Evolutionary conservation across 164 flowering plant genomes (phyloP).

Genomic region (Cinnamomum micranthum): DNA sequence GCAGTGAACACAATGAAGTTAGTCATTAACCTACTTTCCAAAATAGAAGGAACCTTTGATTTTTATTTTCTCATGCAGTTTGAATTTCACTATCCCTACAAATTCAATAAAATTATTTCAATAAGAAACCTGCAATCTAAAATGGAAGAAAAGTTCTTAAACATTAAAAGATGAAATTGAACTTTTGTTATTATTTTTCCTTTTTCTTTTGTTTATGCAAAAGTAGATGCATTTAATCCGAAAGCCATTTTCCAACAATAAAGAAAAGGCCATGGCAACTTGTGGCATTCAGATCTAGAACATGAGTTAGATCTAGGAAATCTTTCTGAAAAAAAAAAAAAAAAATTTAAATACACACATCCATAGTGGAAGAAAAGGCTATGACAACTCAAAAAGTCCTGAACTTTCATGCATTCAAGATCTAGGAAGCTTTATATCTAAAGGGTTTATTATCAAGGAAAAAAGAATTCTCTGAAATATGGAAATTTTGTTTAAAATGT

Average conservation of each 20-base stretch:
- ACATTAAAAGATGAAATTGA: neutral
- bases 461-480: neutral
- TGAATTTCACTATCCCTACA: neutral
- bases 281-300: neutral
- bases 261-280: neutral
- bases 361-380: neutral
- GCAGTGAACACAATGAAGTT: slow-evolving; percentile 16
- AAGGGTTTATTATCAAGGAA: neutral
- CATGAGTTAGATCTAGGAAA: neutral
- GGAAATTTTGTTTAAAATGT: neutral
- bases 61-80: neutral
- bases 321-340: neutral
- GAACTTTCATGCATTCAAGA: neutral
- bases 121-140: neutral
- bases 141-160: neutral
- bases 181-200: neutral
- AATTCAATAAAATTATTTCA: neutral
- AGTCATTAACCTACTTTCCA: slow-evolving; percentile 7
- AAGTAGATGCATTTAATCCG: neutral
- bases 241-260: neutral
- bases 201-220: too few relatives aligned
- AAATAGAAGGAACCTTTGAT: neutral
- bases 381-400: neutral
- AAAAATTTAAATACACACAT: too few relatives aligned
- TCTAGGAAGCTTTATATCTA: neutral